Evolutionary conservation across 176 grass and related monocot genomes (phyloP).

Genomic region (Avena insularis): DNA sequence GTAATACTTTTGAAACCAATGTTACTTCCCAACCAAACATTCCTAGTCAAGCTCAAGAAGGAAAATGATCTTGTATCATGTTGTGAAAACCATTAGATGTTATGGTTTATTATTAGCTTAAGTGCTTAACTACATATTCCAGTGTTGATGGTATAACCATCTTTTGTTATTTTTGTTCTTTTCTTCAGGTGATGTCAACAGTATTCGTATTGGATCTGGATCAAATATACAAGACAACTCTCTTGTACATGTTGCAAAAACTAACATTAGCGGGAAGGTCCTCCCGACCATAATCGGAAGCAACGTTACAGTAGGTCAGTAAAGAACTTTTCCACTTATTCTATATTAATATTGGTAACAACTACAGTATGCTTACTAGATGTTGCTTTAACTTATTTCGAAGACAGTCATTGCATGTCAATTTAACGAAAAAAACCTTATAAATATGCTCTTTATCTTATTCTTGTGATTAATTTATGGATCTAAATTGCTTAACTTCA

Average conservation of each 20-base stretch:
- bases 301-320: constrained; percentile 90
- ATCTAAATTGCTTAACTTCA: constrained; percentile 18
- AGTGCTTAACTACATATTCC: constrained; percentile 1
- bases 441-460: background rate
- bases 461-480: background rate
- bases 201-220: constrained; percentile 86
- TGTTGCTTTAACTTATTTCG: background rate
- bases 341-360: constrained; percentile 19
- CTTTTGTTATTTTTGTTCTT: constrained; percentile 4
- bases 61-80: background rate
- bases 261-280: constrained; percentile 76
- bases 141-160: background rate
- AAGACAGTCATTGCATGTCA: constrained; percentile 8
- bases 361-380: constrained; percentile 17
- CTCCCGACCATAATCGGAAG: constrained; percentile 89
- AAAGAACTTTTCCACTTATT: constrained; percentile 1
- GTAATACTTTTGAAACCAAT: constrained; percentile 8
- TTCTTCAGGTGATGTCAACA: constrained; percentile 96
- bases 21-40: background rate
- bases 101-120: background rate
- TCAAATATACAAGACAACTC: constrained; percentile 99
- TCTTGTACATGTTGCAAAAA: constrained; percentile 86
- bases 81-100: constrained; percentile 5
- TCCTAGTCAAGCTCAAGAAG: background rate
- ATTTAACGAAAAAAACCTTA: background rate